Base-by-base conservation (phyloP, 768 basidiomycete genomes). In the Jaapia argillacea region DNA sequence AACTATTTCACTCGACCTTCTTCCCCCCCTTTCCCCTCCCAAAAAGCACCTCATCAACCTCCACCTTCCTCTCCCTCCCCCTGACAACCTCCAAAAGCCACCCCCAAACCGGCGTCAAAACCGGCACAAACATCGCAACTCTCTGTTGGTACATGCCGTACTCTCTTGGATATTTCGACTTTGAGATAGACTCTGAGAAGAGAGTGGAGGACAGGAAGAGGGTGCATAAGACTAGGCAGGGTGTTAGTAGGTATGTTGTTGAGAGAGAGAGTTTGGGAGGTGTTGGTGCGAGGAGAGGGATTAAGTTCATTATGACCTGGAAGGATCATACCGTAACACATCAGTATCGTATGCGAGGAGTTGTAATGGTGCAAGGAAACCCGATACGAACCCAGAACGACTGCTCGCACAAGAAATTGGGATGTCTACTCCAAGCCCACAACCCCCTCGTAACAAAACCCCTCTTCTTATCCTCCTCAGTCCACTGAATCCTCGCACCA, bases 391-490 rank as follows among this genome's bases (percentile, higher is more conserved):
- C 83, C 84, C 84, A 93, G 63, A 93, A 90, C 13, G 65, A 60
- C 59, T 93, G 91, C 59, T 98, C 94, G 58, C 86, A 91, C 1
- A 81, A 64, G 58, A 90, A 93, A 60, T 98, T 98, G 26, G 94
- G 92, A 60, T 98, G 94, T 13, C 94, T 69, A 2, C 77, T 79
- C 70, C 80, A 93, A 2, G 77, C 73, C 86, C 87, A 98, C 5
- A 97, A 60, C 3, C 93, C 93, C 16, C 72, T 69, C 0, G 90
- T 89, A 21, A 82, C 63, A 58, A 97, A 97, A 0, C 94, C 94
- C 7, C 92, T 71, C 48, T 79, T 66, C 1, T 70, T 74, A 59
- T 89, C 85, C 16, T 70, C 72, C 16, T 73, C 66, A 1, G 77
- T 78, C 75, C 83, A 85, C 4, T 64, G 46, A n/a, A 87, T 70